These are phyloP conservation scores for Melampsora larici-populina DNA, from an alignment of 1,284 basidiomycete species.

Conservation along the genomic window DNA sequence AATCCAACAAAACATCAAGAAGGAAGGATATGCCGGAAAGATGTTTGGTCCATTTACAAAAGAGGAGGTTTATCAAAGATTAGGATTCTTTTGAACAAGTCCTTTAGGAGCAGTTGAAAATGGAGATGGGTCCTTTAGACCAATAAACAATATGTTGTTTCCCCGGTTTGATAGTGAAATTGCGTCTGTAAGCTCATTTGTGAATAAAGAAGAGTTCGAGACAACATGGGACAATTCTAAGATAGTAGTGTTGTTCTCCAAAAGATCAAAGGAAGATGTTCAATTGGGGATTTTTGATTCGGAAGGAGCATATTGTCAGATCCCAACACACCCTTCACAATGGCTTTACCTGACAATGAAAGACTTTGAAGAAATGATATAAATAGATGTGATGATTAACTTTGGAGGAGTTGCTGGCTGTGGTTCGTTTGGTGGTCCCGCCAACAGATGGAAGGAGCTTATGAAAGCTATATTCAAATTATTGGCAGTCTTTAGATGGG, in stretches of 20 bases:
- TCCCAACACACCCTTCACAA: not conserved
- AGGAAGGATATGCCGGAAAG: too few relatives aligned
- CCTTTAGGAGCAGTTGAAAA: too few relatives aligned
- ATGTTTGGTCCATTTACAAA: too few relatives aligned
- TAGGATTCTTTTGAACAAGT: too few relatives aligned
- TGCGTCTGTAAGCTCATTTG: too few relatives aligned
- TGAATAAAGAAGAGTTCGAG: too few relatives aligned
- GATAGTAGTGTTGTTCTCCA: not conserved
- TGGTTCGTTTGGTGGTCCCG: constrained; percentile 4
- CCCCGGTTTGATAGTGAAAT: too few relatives aligned
- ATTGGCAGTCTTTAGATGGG: too few relatives aligned
- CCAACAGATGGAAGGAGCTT: not conserved
- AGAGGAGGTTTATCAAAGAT: too few relatives aligned
- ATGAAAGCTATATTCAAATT: not conserved
- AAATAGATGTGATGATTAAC: not conserved
- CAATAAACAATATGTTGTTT: too few relatives aligned
- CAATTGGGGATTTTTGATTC: not conserved
- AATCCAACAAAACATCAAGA: too few relatives aligned
- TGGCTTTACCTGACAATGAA: not conserved
- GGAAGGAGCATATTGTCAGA: constrained; percentile 2
- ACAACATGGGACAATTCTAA: too few relatives aligned
- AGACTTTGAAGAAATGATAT: not conserved
- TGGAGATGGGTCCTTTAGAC: not conserved
- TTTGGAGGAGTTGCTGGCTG: not conserved
- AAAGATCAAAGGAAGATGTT: not conserved